Evolutionary conservation across 441 rosid species (phyloP), one percentile per base, ranked within the genome.

Genomic region (Geranium incanum): DNA sequence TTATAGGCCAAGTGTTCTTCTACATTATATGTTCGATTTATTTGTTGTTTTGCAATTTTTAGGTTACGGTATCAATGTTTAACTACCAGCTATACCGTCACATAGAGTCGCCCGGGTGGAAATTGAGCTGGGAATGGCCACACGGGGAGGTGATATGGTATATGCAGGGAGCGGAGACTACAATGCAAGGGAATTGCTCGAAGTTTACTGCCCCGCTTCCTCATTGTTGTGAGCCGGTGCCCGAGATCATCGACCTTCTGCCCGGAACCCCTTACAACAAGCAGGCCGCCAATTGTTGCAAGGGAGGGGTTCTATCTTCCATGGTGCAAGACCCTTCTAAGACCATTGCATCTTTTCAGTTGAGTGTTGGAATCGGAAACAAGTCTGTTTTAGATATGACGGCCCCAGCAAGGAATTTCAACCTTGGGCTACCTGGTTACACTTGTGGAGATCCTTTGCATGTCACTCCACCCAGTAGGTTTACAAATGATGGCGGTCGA

Each of bases 171-270:
- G 86, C 86, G 33, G 89, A 88, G 78, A 77, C 94, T 19, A 87
- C 85, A 11, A 89, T 87, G 70, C 94, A 88, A 84, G 94, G 94
- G 62, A 91, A 88, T 60, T 88, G 94, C 68, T 88, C 94, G 8
- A 87, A 82, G 83, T 88, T 87, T 85, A 84, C 83, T 71, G 87
- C 81, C 72, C 86, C 67, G 67, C 78, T 80, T 50, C 94, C 94
- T 3, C 94, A 88, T 65, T 88, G 94, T 68, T 88, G 93, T 69
- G 80, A 76, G 76, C 79, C 74, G 8, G 76, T 33, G 11, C 94
- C 91, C 52, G 74, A 71, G 23, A 87, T 85, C 39, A 80, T 87
- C 41, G 94, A 88, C 77, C 83, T 88, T 70, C 82, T 88, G 41
- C 88, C 89, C 0, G 88, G 91, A 72, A 80, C 76, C 57, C 94